Conservation (phyloP, 192 early-diverging fungal genomes). For the Lobosporangium transversale region DNA sequence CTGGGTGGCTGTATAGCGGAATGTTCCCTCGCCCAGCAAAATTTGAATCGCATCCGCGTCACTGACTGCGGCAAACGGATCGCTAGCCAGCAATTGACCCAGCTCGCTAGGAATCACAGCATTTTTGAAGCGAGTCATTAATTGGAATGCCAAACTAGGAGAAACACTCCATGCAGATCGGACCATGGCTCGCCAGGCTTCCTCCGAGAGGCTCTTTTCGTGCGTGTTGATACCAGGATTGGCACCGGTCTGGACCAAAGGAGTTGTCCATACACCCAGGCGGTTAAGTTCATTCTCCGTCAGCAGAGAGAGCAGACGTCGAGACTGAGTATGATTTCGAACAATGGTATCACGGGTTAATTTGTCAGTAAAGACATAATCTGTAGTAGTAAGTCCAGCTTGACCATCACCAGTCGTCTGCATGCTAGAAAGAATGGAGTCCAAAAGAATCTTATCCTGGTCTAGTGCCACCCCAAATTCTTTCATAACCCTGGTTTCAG, state of each 20-base stretch:
- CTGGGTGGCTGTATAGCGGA: conserved; percentile 27
- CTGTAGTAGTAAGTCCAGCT: not conserved
- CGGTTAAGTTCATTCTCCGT: conserved; percentile 90
- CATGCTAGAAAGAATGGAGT: conserved; percentile 57
- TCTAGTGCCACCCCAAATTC: conserved; percentile 70
- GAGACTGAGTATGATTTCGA: conserved; percentile 54
- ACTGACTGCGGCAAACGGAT: conserved; percentile 70
- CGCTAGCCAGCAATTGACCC: conserved; percentile 65
- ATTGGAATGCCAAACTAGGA: conserved; percentile 81
- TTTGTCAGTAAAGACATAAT: conserved; percentile 48
- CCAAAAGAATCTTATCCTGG: conserved; percentile 67
- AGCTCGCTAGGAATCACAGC: conserved; percentile 74
- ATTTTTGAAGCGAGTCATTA: conserved; percentile 77
- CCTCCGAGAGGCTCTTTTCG: conserved; percentile 54
- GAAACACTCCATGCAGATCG: conserved; percentile 84
- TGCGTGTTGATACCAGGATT: conserved; percentile 15
- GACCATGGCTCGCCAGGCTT: conserved; percentile 79
- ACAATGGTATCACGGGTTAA: conserved; percentile 64
- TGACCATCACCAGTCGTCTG: conserved; percentile 3
- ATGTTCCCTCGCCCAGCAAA: conserved; percentile 71
- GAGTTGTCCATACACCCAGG: conserved; percentile 84
- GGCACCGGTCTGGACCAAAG: conserved; percentile 48
- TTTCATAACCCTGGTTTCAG: conserved; percentile 70
- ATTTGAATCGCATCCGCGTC: conserved; percentile 78
- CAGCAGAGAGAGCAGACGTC: conserved; percentile 81